Base-by-base conservation (phyloP, 352 stramenopile species). In the Phytopythium vexans region DNA sequence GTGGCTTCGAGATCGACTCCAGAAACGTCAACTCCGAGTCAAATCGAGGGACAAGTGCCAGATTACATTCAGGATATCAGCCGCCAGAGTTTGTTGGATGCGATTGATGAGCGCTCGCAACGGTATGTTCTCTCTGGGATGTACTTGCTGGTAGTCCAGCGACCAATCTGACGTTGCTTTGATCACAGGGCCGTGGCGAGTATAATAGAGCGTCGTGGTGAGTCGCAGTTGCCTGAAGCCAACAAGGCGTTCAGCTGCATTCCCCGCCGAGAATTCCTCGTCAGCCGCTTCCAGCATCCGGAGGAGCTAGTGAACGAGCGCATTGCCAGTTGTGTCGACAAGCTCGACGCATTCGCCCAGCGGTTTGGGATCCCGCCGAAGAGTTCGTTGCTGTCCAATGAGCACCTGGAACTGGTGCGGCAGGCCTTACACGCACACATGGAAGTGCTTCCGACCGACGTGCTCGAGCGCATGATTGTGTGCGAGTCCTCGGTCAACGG, bases 371-470 rank as follows among this genome's bases (percentile, higher is more conserved):
- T 88, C 31, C 54, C 71, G 36, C 50, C 63, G 6, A 74, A 74
- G 41, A 75, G 62, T 40, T 49, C 40, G 1, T 36, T 72, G 21
- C 47, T 91, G 33, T 74, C 76, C 1, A 71, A 72, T 34, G 63
- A 72, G 12, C 77, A 84, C 43, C 46, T 86, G 6, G 52, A 67
- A 12, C 54, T 86, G 31, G 76, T 84, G 1, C 77, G 83, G 35
- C 67, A 77, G 37, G 76, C 80, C 40, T 46, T 91, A 32, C 68
- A 86, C 31, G 72, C 66, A 0, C 80, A 89, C 57, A 59, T 89
- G 8, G 74, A 86, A 58, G 63, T 87, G 8, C 49, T 89, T 1
- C 70, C 80, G 8, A 59, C 70, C 0, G 64, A 79, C 1, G 74
- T 89, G 0, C 70, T 89, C 39, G 56, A 74, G 41, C 67, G 59